A percentile compares a stretch with the other conserved stretches of the same genome.
phyloP scores from a whole-genome alignment of 306 rosid species.

The Dicorynia guianensis region DNA sequence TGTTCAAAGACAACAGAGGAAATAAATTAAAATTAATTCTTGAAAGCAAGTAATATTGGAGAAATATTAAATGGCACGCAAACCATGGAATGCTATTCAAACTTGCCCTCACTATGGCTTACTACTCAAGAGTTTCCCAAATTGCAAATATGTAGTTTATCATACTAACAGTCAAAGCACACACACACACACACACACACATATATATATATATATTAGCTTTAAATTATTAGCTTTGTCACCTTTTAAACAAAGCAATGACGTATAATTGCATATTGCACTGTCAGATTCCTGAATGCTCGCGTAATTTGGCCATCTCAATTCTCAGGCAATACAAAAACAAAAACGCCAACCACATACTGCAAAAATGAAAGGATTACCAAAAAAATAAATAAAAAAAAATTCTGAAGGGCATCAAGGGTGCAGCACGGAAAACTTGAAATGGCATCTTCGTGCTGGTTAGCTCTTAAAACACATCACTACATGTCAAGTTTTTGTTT shows the following conservation, averaged over 20 bases:
- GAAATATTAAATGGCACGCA: constrained; percentile 6
- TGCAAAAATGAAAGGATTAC: neutral
- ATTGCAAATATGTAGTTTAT: constrained; percentile 21
- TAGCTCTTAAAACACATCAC: constrained; percentile 24
- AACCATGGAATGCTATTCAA: constrained; percentile 7
- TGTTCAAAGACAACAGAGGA: neutral
- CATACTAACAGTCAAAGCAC: neutral
- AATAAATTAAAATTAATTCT: constrained; percentile 7
- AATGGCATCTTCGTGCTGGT: constrained; percentile 11
- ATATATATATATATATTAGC: too few species aligned
- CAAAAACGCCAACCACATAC: neutral
- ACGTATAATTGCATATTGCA: constrained; percentile 3
- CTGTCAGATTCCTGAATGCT: constrained; percentile 31
- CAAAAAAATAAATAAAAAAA: constrained; percentile 6
- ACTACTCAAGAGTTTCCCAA: constrained; percentile 23
- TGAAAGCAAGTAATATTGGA: neutral
- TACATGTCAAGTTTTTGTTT: neutral
- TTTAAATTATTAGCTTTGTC: neutral
- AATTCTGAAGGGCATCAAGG: neutral
- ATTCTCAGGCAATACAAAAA: neutral
- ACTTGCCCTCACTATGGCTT: constrained; percentile 16
- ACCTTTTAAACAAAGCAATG: neutral
- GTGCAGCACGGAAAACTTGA: constrained; percentile 3
- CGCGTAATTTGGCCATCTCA: constrained; percentile 22
- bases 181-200: too few species aligned